Percentiles rank a stretch among this genome's conserved stretches.
Conservation (phyloP, 805 yeast species). For the Spathaspora arborariae region DNA sequence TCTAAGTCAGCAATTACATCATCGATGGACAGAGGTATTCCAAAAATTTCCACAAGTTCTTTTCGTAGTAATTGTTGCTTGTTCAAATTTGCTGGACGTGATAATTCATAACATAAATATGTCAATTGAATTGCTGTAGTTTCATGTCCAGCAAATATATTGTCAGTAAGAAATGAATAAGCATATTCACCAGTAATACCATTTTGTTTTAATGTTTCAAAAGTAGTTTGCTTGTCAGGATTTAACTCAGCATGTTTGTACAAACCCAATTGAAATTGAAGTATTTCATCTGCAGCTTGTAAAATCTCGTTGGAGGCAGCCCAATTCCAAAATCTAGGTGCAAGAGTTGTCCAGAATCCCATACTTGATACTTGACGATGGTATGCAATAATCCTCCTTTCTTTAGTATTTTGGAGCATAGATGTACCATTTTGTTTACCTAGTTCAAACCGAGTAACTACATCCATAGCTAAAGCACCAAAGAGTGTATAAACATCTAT, state of each 20-base stretch:
- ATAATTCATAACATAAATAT: conserved; percentile 55
- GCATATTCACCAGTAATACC: conserved; percentile 32
- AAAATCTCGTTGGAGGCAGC: conserved; percentile 42
- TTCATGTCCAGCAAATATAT: conserved; percentile 74
- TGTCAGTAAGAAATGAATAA: conserved; percentile 48
- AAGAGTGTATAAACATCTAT: conserved; percentile 59
- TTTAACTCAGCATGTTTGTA: conserved; percentile 33
- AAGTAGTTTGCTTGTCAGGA: conserved; percentile 28
- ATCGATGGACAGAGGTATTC: conserved; percentile 18
- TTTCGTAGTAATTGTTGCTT: conserved; percentile 45
- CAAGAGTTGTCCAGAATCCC: conserved; percentile 63
- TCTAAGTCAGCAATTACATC: conserved; percentile 27
- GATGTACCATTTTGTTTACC: conserved; percentile 48
- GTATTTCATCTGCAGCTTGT: conserved; percentile 35
- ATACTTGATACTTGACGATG: conserved; percentile 49
- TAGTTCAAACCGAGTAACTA: conserved; percentile 56
- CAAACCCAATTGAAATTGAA: conserved; percentile 43
- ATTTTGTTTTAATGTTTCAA: conserved; percentile 29
- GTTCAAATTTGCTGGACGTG: conserved; percentile 42
- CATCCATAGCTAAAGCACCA: conserved; percentile 71
- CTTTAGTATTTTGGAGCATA: conserved; percentile 36
- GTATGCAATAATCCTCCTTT: conserved; percentile 39
- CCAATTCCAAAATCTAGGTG: conserved; percentile 51
- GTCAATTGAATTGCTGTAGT: conserved; percentile 68
- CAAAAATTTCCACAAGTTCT: conserved; percentile 43